Base-by-base conservation (phyloP, 139 green algal species). In the Coccomyxa sp. region DNA sequence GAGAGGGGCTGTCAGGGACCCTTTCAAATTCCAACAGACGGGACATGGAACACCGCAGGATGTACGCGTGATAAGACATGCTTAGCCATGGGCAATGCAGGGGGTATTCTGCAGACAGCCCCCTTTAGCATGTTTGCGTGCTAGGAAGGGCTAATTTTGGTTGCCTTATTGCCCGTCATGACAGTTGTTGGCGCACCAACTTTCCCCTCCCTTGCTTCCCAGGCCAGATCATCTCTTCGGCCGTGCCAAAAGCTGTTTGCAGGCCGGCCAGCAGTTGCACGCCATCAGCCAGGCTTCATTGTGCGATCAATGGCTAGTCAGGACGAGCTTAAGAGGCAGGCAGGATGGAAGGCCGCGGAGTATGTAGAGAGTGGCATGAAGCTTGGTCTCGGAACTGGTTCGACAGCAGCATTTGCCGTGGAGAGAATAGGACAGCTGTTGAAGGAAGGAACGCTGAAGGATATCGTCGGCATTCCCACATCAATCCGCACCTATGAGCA, bases 331-430 rank as follows among this genome's bases (percentile, higher is more conserved):
- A 98, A 98, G 85, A 92, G 98, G 86, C 90, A 97, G 88, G 95
- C 95, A 31, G 95, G 94, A 18, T 97, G 90, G 86, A 97, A 97
- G 87, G 95, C 95, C 29, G 95, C 98, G 27, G 96, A 99, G 31
- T 99, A 99, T 82, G 96, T 99, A 24, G 93, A 97, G 88, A 96
- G 88, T 81, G 95, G 93, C 82, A 98, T 98, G 94, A 89, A 96
- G 22, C 81, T 99, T 10, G 97, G 97, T 73, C 88, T 99, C 39
- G 97, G 97, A 75, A 99, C 97, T 9, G 97, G 97, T 76, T 99
- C 95, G 37, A 99, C 97, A 22, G 96, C 97, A n/a, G 95, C 96
- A 8, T 99, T 99, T 89, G 97, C 97, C 0, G 96, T 99, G 22
- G 97, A 97, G 79, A 87, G 94, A 27, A 96, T 99, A 39, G 97